Evolutionary conservation across 2,329 filamentous ascomycete species (phyloP), one percentile per base, ranked within the genome.

Genomic region (Pseudogymnoascus destructans): DNA sequence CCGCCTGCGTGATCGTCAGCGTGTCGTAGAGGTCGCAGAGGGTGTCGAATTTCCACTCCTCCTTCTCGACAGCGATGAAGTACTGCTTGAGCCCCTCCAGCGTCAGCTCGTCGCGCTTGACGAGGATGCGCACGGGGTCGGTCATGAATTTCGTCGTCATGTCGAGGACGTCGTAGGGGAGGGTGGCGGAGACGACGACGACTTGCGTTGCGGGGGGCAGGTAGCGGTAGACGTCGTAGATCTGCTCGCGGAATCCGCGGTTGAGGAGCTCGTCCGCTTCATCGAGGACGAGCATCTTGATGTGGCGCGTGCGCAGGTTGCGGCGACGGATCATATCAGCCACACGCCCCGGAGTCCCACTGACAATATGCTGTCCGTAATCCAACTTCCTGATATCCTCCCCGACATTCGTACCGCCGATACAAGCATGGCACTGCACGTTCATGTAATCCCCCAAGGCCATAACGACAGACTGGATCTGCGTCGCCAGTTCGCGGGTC

Each of bases 121-220:
- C 92, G 23, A 97, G 80, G 69, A 97, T 95, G 64, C 92, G 87
- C 49, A 96, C 92, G 0, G 92, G 92, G 68, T 97, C 92, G 23
- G 89, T 95, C 93, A 98, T 98, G 80, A 98, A 98, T 74, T 97
- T 97, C 65, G 92, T 97, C 30, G 93, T 98, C 87, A 98, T 95
- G 73, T 97, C 92, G 57, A 98, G 82, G 17, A 98, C 93, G 70
- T 98, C 93, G 77, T 97, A 95, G 49, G 93, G 93, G 32, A 98
- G 84, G 3, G 93, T 98, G 63, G 93, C 93, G 58, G 89, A 95
- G 65, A 98, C 89, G 25, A 98, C 89, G 2, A 97, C 93, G n/a
- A 97, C 93, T 73, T 98, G 93, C 1, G 93, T 98, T 4, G 92
- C 90, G 23, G 91, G 93, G 13, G 93, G 93, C 0, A 98, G 85